Conservation (phyloP, 139 green algal genomes). For the Micractinium conductrix region DNA sequence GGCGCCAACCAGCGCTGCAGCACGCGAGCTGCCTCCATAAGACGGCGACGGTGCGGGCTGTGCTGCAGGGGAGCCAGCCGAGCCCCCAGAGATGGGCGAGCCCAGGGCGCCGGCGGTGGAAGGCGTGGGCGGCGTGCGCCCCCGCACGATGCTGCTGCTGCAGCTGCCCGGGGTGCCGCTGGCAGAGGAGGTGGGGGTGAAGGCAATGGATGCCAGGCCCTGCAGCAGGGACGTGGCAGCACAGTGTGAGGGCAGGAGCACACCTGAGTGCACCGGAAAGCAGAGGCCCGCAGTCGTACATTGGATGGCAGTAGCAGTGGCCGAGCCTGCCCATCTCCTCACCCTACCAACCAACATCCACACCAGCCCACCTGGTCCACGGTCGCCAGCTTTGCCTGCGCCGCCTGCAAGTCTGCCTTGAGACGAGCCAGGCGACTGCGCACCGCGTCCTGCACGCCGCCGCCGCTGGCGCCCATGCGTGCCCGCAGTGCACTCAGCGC, state of each 20-base stretch:
- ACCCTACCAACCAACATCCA: background rate
- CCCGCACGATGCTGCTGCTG: conserved; percentile 1
- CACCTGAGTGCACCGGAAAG: background rate
- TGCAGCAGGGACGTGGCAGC: conserved; percentile 22
- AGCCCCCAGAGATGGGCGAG: background rate
- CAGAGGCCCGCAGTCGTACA: background rate
- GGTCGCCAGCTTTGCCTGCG: conserved; percentile 36
- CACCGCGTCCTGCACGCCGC: conserved; percentile 35
- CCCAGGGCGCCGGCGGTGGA: background rate
- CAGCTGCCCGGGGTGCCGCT: conserved; percentile 21
- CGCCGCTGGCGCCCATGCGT: conserved; percentile 11
- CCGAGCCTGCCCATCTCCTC: too few relatives aligned
- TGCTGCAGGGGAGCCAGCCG: background rate
- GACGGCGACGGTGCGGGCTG: background rate
- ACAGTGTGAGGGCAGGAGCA: background rate
- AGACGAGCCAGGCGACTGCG: conserved; percentile 37
- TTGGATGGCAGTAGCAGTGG: background rate
- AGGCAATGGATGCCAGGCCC: conserved; percentile 37
- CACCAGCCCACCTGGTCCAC: conserved; percentile 36
- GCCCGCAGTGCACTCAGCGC: conserved; percentile 28
- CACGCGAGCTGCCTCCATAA: background rate
- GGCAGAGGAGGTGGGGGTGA: conserved; percentile 32
- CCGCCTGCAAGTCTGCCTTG: conserved; percentile 45
- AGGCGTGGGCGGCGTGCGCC: background rate
- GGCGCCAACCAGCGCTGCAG: background rate